These are phyloP conservation scores for Paecilomyces niveus DNA, from an alignment of 2,329 filamentous ascomycete species.

Conservation along the genomic window DNA sequence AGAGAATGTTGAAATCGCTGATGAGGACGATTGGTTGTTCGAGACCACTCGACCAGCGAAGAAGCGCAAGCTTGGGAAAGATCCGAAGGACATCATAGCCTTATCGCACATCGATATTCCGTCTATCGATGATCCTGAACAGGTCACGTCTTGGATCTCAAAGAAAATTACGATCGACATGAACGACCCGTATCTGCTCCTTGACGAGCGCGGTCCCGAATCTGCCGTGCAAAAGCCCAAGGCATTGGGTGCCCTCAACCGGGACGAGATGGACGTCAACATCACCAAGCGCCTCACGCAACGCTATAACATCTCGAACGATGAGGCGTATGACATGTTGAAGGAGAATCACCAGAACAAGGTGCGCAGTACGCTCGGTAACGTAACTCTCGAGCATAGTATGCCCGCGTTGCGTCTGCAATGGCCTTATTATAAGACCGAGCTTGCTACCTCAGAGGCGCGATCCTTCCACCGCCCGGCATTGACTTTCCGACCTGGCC, in stretches of 20 bases:
- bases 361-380: constrained; percentile 83
- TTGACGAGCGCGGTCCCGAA: constrained; percentile 67
- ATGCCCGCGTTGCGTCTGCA: constrained; percentile 84
- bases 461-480: constrained; percentile 78
- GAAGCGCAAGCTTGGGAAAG: constrained; percentile 54
- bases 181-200: constrained; percentile 77
- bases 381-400: constrained; percentile 89
- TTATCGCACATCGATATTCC: constrained; percentile 58
- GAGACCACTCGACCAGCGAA: constrained; percentile 51
- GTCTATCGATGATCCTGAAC: constrained; percentile 73
- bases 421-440: constrained; percentile 93
- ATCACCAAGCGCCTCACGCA: constrained; percentile 66
- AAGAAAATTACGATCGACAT: constrained; percentile 78
- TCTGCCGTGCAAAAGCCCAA: constrained; percentile 49
- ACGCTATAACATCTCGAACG: constrained; percentile 93
- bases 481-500: constrained; percentile 64
- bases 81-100: constrained; percentile 39
- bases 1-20: constrained; percentile 40
- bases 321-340: constrained; percentile 88
- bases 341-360: constrained; percentile 98
- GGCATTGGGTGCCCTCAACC: constrained; percentile 25
- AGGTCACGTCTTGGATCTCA: constrained; percentile 62
- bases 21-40: constrained; percentile 48
- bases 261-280: constrained; percentile 60
- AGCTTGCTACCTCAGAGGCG: constrained; percentile 63